phyloP scores from a whole-genome alignment of 352 stramenopile species.

The Blastocystis sp. region DNA sequence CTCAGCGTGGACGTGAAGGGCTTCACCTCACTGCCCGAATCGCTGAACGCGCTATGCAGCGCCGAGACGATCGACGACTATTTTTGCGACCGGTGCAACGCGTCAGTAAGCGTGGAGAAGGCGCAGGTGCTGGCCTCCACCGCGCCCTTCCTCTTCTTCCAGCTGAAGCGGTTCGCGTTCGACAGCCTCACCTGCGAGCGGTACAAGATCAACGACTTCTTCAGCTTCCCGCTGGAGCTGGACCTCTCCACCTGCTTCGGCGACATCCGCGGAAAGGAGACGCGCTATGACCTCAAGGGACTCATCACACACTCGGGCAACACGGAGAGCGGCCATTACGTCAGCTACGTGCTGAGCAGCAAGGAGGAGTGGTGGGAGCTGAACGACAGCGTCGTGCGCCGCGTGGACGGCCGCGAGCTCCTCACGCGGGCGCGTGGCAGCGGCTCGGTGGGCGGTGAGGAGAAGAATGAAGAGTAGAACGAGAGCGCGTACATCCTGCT shows the following conservation, averaged over 20 bases:
- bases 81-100: conserved; percentile 71
- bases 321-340: conserved; percentile 72
- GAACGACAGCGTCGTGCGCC: neutral
- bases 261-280: conserved; percentile 67
- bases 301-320: conserved; percentile 71
- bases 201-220: conserved; percentile 74
- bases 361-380: neutral
- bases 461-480: neutral
- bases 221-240: conserved; percentile 71
- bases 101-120: conserved; percentile 71
- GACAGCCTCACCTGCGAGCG: conserved; percentile 72
- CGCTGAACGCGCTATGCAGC: conserved; percentile 67
- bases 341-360: neutral
- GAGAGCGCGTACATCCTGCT: neutral
- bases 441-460: neutral
- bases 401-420: neutral
- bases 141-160: conserved; percentile 72
- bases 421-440: neutral
- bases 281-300: conserved; percentile 67
- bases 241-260: conserved; percentile 55
- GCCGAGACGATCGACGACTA: conserved; percentile 73
- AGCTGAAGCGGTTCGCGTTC: conserved; percentile 74
- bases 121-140: conserved; percentile 70
- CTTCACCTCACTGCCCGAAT: conserved; percentile 68
- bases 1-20: conserved; percentile 72